Base-by-base conservation (phyloP, 2,329 filamentous ascomycete species). In the Allantophomopsis cytisporea region DNA sequence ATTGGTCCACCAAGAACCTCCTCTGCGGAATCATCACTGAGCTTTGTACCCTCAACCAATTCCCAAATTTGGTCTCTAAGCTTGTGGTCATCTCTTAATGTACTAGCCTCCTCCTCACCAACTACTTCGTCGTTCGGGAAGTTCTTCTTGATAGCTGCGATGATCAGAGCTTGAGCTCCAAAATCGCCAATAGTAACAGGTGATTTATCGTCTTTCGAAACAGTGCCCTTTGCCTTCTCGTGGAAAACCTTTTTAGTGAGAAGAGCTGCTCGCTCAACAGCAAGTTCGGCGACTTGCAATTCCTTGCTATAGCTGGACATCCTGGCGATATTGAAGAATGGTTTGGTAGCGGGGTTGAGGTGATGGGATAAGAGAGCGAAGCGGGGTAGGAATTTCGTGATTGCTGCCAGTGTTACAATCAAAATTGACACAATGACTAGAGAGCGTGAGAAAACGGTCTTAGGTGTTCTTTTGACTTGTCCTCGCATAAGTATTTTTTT, bases 111-210 rank as follows among this genome's bases (percentile, higher is more conserved):
- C 63, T 98, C 91, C 62, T 98, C 91, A 49, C 84, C 91, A 33
- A 98, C 85, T 46, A 98, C 83, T 59, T 85, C 81, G 56, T 98
- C 91, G 30, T 76, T 57, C 14, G 91, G 91, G 66, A 98, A 98
- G 62, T 83, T 85, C 62, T 84, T 76, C 61, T 80, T 80, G 50
- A 98, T 80, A 20, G 89, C 89, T 41, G 80, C 73, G 55, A 96
- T 94, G 62, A 98, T 94, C 48, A 98, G 76, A 23, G 91, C 88
- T 66, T 98, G 91, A 31, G 91, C 93, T 55, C 91, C 91, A 60
- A 94, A 96, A 65, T 98, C 91, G 59, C 89, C 91, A 52, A 96
- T 91, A 14, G 91, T 98, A 53, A 98, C 91, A 48, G 91, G 91
- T 8, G 88, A 94, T 58, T 85, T 86, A 69, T 98, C 91, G 61